A percentile compares a stretch with the other conserved stretches of the same genome.
Evolutionary conservation across 140 eudicot genomes (phyloP).

Genomic region (Ambrosia hybrid): DNA sequence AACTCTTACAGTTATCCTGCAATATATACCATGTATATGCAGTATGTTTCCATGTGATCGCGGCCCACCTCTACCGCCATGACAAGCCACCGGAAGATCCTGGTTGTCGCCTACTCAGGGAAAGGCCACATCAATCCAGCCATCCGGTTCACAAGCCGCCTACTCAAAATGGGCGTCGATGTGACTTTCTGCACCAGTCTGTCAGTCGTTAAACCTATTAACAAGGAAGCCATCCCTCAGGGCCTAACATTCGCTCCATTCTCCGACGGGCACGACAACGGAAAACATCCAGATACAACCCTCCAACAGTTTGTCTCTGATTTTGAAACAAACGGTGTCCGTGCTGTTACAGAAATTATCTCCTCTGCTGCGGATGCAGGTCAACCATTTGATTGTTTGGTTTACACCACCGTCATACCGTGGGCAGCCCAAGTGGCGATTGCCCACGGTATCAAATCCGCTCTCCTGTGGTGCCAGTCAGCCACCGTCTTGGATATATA

Average conservation of each 20-base stretch:
- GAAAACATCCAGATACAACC: slow-evolving; percentile 3
- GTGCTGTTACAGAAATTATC: too few species aligned
- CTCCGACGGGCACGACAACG: slow-evolving; percentile 35
- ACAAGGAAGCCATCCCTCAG: slow-evolving; percentile 16
- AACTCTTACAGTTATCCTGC: too few species aligned
- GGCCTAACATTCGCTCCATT: not conserved
- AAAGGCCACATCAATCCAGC: slow-evolving; percentile 54
- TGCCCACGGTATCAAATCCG: too few species aligned
- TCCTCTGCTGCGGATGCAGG: too few species aligned
- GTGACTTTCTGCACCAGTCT: not conserved
- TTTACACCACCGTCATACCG: too few species aligned
- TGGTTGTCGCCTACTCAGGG: slow-evolving; percentile 20
- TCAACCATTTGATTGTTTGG: too few species aligned
- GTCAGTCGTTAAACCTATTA: not conserved
- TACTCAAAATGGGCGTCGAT: slow-evolving; percentile 26
- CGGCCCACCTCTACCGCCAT: not conserved
- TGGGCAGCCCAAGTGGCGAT: too few species aligned
- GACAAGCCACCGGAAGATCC: slow-evolving; percentile 8
- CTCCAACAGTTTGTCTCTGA: not conserved
- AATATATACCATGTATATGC: too few species aligned
- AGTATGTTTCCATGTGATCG: too few species aligned
- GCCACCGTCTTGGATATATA: too few species aligned
- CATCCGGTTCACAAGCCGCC: slow-evolving; percentile 38
- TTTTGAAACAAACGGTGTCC: not conserved
- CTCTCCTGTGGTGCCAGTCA: too few species aligned